Percentiles rank a stretch among this genome's conserved stretches.
phyloP scores from a whole-genome alignment of 768 basidiomycete genomes.

The Pisolithus tinctorius region DNA sequence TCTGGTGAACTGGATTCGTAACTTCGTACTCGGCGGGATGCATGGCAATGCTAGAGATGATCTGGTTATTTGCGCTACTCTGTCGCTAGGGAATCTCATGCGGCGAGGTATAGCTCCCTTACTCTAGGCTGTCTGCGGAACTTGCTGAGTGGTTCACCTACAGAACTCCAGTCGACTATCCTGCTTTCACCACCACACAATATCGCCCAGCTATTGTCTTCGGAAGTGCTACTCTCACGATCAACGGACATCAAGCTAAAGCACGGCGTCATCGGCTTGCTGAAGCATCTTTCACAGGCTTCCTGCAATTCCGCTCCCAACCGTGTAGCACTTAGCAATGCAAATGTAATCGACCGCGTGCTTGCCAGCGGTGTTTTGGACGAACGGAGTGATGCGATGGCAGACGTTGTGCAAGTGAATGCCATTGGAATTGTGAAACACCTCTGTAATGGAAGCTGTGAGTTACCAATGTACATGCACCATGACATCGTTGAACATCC shows the following conservation, averaged over 20 bases:
- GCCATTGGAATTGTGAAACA: slow-evolving; percentile 89
- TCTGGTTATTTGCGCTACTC: slow-evolving; percentile 74
- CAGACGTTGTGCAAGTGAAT: slow-evolving; percentile 79
- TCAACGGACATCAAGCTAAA: slow-evolving; percentile 73
- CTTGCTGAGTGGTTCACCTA: slow-evolving; percentile 6
- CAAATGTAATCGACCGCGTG: slow-evolving; percentile 57
- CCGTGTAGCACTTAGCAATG: slow-evolving; percentile 50
- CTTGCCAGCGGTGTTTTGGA: slow-evolving; percentile 62
- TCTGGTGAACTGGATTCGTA: slow-evolving; percentile 72
- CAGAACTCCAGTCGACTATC: slow-evolving; percentile 54
- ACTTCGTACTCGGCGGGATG: slow-evolving; percentile 37
- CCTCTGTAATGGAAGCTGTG: slow-evolving; percentile 72
- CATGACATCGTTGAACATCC: slow-evolving; percentile 18
- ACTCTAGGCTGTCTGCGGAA: background rate
- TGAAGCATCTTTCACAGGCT: slow-evolving; percentile 80
- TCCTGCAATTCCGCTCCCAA: slow-evolving; percentile 52
- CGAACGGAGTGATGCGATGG: slow-evolving; percentile 67
- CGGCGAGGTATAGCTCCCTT: slow-evolving; percentile 51
- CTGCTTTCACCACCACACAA: slow-evolving; percentile 62
- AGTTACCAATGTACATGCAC: slow-evolving; percentile 16
- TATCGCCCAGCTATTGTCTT: slow-evolving; percentile 55
- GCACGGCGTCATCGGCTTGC: slow-evolving; percentile 80
- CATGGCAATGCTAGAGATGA: slow-evolving; percentile 51
- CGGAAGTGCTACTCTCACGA: slow-evolving; percentile 46
- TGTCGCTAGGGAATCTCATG: slow-evolving; percentile 77